Evolutionary conservation across 1,284 basidiomycete species (phyloP), one percentile per base, ranked within the genome.

Genomic region (Leccinum pallidistipes): DNA sequence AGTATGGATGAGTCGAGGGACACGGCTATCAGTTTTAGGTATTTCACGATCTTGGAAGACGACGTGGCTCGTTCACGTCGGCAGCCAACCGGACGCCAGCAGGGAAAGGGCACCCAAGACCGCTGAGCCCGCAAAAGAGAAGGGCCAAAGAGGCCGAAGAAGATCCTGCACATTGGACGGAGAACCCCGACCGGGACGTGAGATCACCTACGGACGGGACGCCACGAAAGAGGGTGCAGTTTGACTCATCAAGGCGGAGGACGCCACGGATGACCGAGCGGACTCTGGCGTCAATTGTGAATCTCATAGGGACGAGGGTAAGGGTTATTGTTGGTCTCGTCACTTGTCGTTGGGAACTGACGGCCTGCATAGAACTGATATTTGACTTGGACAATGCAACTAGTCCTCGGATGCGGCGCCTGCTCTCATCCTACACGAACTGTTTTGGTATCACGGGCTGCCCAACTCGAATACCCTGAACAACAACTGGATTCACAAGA

Each of bases 211-310:
- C 69, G 51, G 67, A 65, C 24, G 59, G 69, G 27, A 68, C 66
- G 43, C 61, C 72, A 34, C 89, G 85, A 69, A 82, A 80, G 60
- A 89, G 86, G 71, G 89, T 92, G 21, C 90, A 88, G 9, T 92
- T 92, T 67, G 83, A 90, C 27, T 27, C 65, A 82, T 88, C 55
- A 77, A 86, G 69, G 81, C 86, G 16, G 83, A 80, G 47, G 79
- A 82, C 9, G 73, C 80, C 31, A 78, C 81, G 51, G 82, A 82
- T 59, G 78, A 80, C 52, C 76, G 77, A 51, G 67, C 74, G 11
- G 73, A 71, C 27, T 27, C 27, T 43, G 74, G 72, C 58, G 69
- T 73, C 59, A 75, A 72, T 61, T 68, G 74, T 55, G 75, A 73
- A 59, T 59, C 51, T 21, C 62, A 18, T 40, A 76, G 74, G 63